These are phyloP conservation scores for Yamadazyma atlantica DNA, from an alignment of 1,139 yeast species.

Conservation along the genomic window DNA sequence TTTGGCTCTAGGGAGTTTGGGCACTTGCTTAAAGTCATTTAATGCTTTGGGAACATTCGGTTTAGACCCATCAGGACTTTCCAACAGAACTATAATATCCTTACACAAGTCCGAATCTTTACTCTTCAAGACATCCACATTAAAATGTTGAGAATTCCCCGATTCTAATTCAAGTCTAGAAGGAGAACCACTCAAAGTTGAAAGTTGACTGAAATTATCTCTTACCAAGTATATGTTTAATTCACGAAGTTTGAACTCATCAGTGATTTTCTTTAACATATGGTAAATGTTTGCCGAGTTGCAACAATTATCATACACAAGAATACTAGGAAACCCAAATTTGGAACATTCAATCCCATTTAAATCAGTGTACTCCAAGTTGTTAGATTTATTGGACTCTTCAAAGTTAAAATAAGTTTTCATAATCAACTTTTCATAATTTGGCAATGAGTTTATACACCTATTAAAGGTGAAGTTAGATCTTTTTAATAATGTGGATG, in stretches of 20 bases:
- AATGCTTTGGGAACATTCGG: too few species aligned
- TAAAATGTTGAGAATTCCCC: conserved; percentile 16
- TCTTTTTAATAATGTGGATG: conserved; percentile 74
- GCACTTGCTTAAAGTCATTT: too few species aligned
- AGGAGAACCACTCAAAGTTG: background rate
- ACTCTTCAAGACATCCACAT: conserved; percentile 12
- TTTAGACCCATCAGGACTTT: background rate
- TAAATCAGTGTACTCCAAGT: conserved; percentile 5
- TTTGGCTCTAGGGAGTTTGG: conserved; percentile 9
- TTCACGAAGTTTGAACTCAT: conserved; percentile 12
- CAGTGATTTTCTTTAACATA: conserved; percentile 50
- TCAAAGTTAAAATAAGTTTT: conserved; percentile 17
- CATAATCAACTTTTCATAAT: conserved; percentile 35
- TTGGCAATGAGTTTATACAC: conserved; percentile 58
- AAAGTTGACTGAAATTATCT: conserved; percentile 10
- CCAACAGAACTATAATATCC: conserved; percentile 7
- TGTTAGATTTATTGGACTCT: conserved; percentile 3
- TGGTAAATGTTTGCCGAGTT: conserved; percentile 41
- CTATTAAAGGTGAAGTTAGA: conserved; percentile 57
- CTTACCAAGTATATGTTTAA: conserved; percentile 14
- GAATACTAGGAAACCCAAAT: conserved; percentile 27
- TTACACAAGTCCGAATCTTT: conserved; percentile 13
- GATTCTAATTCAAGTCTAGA: conserved; percentile 5
- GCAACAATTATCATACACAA: conserved; percentile 31
- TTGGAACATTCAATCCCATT: conserved; percentile 25